Evolutionary conservation across 805 yeast species (phyloP), one percentile per base, ranked within the genome.

Genomic region (Jamesozyma jinghongensis): DNA sequence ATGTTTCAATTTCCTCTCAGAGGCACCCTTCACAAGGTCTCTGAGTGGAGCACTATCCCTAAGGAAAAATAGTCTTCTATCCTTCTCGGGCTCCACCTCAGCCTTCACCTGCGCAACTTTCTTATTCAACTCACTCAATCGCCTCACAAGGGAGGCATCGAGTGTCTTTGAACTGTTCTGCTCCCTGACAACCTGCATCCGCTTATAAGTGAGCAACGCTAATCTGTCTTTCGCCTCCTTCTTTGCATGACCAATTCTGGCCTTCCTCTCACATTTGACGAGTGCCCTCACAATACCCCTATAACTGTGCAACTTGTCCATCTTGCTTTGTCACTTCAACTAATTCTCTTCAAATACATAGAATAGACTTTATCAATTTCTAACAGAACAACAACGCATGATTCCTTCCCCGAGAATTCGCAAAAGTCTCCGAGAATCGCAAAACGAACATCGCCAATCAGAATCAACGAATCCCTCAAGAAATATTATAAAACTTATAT

Each of bases 1-100:
- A 52, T 79, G 78, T 40, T 54, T 26, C 28, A 43, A 3, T 3
- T 13, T 8, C 11, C 37, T 11, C 13, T 27, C 31, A 5, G 13
- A 20, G 5, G 5, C 4, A 6, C 19, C n/a, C 14, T 7, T 19
- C 7, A 16, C 12, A 7, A 12, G 5, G 18, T 46, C 40, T 36
- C 40, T 46, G 16, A 52, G n/a, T 7, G 45, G 45, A 19, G 40
- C 33, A 18, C 46, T 47, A 13, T 53, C 52, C 14, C 36, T 41
- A 16, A 49, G 39, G 35, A 50, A 55, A 14, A 45, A 41, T 32
- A 50, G 32, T 25, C 38, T 33, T 37, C 43, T 49, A 28, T 51
- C 49, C 11, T 40, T 42, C 19, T 38, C 30, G 8, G 42, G 43
- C n/a, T 48, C 42, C 11, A 34, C 32, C 6, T 36, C 26, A 22